These are phyloP conservation scores for Gloeopeniophorella convolvens DNA, from an alignment of 768 basidiomycete genomes.

Conservation along the genomic window DNA sequence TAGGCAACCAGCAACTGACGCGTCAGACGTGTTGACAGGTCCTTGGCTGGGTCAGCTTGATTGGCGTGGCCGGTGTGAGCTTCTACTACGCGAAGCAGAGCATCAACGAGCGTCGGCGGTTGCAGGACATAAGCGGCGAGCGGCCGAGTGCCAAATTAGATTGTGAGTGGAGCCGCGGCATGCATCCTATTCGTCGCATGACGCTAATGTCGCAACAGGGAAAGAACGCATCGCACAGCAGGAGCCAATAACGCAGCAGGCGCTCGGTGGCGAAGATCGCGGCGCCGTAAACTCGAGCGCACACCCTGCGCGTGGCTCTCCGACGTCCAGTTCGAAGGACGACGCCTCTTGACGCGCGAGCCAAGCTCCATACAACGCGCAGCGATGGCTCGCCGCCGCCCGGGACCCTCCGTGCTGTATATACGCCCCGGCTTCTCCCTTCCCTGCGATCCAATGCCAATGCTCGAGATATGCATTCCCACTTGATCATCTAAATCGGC, in stretches of 20 bases:
- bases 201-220: neutral
- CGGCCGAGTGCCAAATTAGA: conserved; percentile 31
- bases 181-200: neutral
- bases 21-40: conserved; percentile 17
- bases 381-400: neutral
- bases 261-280: neutral
- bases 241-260: conserved; percentile 1
- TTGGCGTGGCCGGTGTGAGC: conserved; percentile 32
- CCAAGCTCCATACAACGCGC: neutral
- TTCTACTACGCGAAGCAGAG: conserved; percentile 33
- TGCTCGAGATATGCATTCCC: too few species aligned
- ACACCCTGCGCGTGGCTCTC: neutral
- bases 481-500: too few species aligned
- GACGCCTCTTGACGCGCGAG: neutral
- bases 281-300: neutral
- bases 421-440: too few species aligned
- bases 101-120: conserved; percentile 32
- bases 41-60: conserved; percentile 31
- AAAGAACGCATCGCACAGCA: conserved; percentile 7
- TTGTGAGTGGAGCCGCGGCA: conserved; percentile 22
- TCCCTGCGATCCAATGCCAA: too few species aligned
- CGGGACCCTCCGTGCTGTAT: too few species aligned
- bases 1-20: neutral
- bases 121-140: conserved; percentile 28
- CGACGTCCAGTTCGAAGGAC: neutral